A percentile compares a stretch with the other conserved stretches of the same genome.
Conservation (phyloP, 306 rosid genomes). For the Trifolium subterraneum region DNA sequence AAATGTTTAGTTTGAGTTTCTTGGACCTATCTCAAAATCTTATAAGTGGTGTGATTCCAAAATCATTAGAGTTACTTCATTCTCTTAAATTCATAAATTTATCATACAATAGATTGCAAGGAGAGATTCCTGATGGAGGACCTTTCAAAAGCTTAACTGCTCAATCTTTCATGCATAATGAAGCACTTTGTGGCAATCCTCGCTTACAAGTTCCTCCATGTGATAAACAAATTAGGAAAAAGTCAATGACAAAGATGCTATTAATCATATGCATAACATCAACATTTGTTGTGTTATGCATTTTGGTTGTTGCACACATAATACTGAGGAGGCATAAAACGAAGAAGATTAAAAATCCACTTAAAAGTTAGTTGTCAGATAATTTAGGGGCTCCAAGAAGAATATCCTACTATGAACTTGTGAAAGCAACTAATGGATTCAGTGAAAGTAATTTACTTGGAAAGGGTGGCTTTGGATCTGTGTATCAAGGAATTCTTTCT, state of each 20-base stretch:
- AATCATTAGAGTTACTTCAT: slow-evolving; percentile 41
- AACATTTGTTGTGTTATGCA: not conserved
- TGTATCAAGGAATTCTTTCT: slow-evolving; percentile 36
- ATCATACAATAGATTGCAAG: slow-evolving; percentile 41
- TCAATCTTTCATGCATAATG: slow-evolving; percentile 40
- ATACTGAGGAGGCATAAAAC: not conserved
- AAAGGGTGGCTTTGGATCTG: slow-evolving; percentile 37
- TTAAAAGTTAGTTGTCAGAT: not conserved
- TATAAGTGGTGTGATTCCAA: slow-evolving; percentile 41
- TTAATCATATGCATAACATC: slow-evolving; percentile 8
- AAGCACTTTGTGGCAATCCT: slow-evolving; percentile 44
- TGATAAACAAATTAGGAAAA: no score
- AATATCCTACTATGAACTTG: slow-evolving; percentile 36
- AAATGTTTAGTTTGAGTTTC: slow-evolving; percentile 21
- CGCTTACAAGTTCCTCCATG: slow-evolving; percentile 42
- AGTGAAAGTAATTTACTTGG: slow-evolving; percentile 36
- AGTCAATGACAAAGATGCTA: no score
- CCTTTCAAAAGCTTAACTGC: slow-evolving; percentile 38
- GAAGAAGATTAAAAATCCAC: not conserved
- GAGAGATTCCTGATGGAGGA: slow-evolving; percentile 44
- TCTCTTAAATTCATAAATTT: slow-evolving; percentile 38
- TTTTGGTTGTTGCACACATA: slow-evolving; percentile 7
- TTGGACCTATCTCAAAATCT: slow-evolving; percentile 41
- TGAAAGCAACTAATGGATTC: slow-evolving; percentile 33
- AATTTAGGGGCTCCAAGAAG: not conserved